phyloP scores from a whole-genome alignment of 2,329 filamentous ascomycete genomes.

The Aspergillus sp. region DNA sequence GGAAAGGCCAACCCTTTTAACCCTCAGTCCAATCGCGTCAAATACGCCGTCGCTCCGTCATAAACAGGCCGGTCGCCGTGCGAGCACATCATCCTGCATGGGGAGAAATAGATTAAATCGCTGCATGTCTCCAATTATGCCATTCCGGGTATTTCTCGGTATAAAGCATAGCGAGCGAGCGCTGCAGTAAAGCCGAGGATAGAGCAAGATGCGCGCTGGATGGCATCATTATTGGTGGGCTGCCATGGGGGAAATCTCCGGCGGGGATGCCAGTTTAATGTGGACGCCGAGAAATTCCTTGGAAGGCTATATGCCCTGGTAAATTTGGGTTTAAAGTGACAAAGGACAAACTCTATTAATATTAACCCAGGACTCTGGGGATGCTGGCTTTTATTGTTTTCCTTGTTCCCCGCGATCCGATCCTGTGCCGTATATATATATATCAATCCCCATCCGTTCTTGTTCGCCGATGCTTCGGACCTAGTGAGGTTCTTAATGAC shows the following conservation, averaged over 20 bases:
- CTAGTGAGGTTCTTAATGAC: too few species aligned
- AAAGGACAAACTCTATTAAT: too few species aligned
- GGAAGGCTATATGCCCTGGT: too few species aligned
- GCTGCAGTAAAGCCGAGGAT: background rate
- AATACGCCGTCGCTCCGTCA: background rate
- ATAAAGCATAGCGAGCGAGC: background rate
- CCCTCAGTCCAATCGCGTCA: background rate
- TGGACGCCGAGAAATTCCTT: background rate
- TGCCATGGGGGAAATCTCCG: slow-evolving; percentile 5
- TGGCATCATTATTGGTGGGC: slow-evolving; percentile 3
- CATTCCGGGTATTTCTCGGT: background rate
- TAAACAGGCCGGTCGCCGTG: background rate
- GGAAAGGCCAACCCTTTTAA: too few species aligned
- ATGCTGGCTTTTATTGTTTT: too few species aligned
- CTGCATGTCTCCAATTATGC: background rate
- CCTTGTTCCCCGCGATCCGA: too few species aligned
- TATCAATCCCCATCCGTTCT: too few species aligned
- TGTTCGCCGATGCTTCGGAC: too few species aligned
- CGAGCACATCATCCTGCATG: background rate
- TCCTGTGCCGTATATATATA: too few species aligned
- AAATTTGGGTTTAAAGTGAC: too few species aligned
- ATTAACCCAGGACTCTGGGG: too few species aligned
- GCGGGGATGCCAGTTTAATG: background rate
- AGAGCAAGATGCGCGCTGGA: background rate
- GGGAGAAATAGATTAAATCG: background rate